Percentiles rank a stretch among this genome's conserved stretches.
phyloP scores from a whole-genome alignment of 2,329 filamentous ascomycete genomes.

The Didymella keratinophila region DNA sequence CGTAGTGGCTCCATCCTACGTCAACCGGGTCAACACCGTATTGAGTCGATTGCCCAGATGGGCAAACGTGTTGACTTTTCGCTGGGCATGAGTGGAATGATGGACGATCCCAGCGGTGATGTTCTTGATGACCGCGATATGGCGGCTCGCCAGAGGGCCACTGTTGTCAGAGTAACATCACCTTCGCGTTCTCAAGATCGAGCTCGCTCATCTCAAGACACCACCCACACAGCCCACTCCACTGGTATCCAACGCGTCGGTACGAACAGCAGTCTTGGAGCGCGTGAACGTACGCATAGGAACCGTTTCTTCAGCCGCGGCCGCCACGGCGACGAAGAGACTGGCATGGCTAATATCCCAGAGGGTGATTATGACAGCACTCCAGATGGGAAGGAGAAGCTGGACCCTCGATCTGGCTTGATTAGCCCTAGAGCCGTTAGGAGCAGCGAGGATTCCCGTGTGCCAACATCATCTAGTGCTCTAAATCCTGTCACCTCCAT shows the following conservation, averaged over 20 bases:
- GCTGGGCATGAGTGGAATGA: conserved; percentile 69
- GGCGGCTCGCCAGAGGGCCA: conserved; percentile 45
- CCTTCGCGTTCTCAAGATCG: conserved; percentile 46
- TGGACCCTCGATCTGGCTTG: conserved; percentile 48
- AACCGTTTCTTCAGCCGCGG: conserved; percentile 69
- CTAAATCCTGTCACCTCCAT: conserved; percentile 13
- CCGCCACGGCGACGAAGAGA: conserved; percentile 51
- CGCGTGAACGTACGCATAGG: conserved; percentile 57
- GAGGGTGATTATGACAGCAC: conserved; percentile 42
- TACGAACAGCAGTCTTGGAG: conserved; percentile 43
- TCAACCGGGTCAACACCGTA: conserved; percentile 58
- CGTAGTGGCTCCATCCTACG: conserved; percentile 64
- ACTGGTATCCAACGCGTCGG: conserved; percentile 46
- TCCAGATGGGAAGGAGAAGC: conserved; percentile 36
- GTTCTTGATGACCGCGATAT: conserved; percentile 66
- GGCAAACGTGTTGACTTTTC: conserved; percentile 74
- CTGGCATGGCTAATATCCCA: conserved; percentile 58
- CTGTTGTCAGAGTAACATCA: conserved; percentile 52
- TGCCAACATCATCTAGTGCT: conserved; percentile 36
- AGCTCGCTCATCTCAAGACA: conserved; percentile 43
- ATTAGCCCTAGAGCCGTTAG: conserved; percentile 44
- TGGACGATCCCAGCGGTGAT: conserved; percentile 68
- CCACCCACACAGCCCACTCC: conserved; percentile 44
- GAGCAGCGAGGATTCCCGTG: conserved; percentile 31
- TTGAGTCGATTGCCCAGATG: conserved; percentile 66